A percentile compares a stretch with the other conserved stretches of the same genome.
These are phyloP conservation scores for Plasmodiophora brassicae DNA, from an alignment of 208 protist genomes.

Conservation along the genomic window DNA sequence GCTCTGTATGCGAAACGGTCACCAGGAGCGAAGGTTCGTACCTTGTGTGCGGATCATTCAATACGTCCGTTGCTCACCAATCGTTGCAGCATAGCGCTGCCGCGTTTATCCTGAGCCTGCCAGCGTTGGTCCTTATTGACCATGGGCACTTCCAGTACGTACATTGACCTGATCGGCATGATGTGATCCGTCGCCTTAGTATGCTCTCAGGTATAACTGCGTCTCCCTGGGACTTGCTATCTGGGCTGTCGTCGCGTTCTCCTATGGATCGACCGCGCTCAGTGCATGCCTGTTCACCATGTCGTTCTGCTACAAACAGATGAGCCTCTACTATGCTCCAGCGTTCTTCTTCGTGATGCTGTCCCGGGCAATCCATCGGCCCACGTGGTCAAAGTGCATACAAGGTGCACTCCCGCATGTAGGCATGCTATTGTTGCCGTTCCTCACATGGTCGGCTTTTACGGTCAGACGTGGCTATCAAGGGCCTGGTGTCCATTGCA, in stretches of 20 bases:
- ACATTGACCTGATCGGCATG: constrained; percentile 39
- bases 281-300: constrained; percentile 51
- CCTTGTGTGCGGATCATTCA: not conserved
- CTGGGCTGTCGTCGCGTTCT: constrained; percentile 45
- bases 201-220: constrained; percentile 58
- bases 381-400: not conserved
- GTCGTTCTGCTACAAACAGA: constrained; percentile 76
- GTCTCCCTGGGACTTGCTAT: constrained; percentile 66
- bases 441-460: not conserved
- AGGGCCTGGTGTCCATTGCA: not conserved
- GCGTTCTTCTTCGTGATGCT: constrained; percentile 70
- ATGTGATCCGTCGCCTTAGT: not conserved
- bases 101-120: constrained; percentile 27
- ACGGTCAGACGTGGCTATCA: not conserved
- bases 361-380: not conserved
- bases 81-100: not conserved
- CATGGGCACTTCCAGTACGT: constrained; percentile 87
- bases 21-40: not conserved
- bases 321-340: constrained; percentile 74
- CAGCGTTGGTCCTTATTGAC: constrained; percentile 74
- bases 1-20: constrained; percentile 19
- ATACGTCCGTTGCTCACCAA: not conserved
- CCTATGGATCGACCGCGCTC: not conserved
- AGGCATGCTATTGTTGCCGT: not conserved
- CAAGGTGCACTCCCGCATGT: not conserved